Evolutionary conservation across 768 basidiomycete genomes (phyloP), one percentile per base, ranked within the genome.

Genomic region (Tylopilus felleus): DNA sequence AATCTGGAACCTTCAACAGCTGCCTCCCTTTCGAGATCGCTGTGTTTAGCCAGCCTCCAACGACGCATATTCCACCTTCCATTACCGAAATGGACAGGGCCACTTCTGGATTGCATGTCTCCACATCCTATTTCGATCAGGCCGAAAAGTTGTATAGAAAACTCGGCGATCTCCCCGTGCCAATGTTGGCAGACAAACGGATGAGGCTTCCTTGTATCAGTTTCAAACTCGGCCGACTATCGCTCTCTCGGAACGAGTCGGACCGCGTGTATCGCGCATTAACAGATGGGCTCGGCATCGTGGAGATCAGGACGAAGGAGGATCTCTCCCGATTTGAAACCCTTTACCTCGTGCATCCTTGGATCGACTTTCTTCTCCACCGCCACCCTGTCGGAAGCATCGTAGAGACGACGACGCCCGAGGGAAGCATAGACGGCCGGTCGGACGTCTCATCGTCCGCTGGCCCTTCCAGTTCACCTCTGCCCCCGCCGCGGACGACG

Each of bases 321-420:
- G 46, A 61, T 41, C 49, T 63, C 16, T 47, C 53, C 4, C 21
- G 27, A 41, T 29, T 42, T 1, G 35, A 44, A 0, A 23, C 49
- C 13, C 50, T 59, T 0, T 41, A 25, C 19, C 49, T 62, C 12
- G 33, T 59, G 21, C 61, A 63, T 22, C 57, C 61, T 0, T 63
- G 61, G 61, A 50, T 63, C 8, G 48, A 58, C 23, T 44, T 51
- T 14, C 55, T 62, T 14, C 55, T 62, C 1, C 36, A 52, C 17
- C 29, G 41, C 5, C 51, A 35, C 12, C 48, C 41, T 5, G 31
- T 48, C 2, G 49, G 42, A 36, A 14, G 17, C 22, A 16, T 8
- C 1, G 3, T 8, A 14, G 48, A 33, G 12, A 14, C 3, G 8
- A 17, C 3, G 5, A 1, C 13, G 5, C 3, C 8, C 4, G 50